Conservation (phyloP, 805 yeast species). For the Ogataea parapolymorpha region DNA sequence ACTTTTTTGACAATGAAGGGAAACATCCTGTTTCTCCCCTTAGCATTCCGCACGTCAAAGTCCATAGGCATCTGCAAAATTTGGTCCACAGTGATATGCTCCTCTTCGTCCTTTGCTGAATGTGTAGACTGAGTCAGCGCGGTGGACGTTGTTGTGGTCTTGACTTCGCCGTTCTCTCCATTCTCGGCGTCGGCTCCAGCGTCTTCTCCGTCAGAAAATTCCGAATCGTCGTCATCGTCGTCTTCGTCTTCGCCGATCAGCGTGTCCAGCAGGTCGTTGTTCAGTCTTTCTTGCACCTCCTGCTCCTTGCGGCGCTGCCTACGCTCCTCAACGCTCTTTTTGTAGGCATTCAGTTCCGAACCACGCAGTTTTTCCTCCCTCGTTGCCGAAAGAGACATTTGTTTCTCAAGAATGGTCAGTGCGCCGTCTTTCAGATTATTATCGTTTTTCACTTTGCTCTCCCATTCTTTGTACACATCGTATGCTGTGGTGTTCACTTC, state of each 20-base stretch:
- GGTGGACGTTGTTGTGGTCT: conserved; percentile 15
- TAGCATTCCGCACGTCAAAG: conserved; percentile 49
- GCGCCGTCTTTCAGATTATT: conserved; percentile 54
- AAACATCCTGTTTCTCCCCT: conserved; percentile 63
- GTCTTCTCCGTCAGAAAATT: conserved; percentile 15
- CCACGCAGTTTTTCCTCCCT: conserved; percentile 51
- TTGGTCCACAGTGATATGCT: conserved; percentile 33
- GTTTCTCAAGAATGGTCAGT: conserved; percentile 50
- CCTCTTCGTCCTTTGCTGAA: conserved; percentile 20
- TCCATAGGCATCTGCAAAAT: conserved; percentile 48
- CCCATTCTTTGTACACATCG: conserved; percentile 55
- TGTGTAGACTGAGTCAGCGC: conserved; percentile 15
- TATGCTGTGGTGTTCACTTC: conserved; percentile 45
- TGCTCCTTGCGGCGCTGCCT: conserved; percentile 39
- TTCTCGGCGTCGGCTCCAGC: conserved; percentile 18
- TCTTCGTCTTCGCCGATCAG: conserved; percentile 33
- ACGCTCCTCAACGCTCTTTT: conserved; percentile 42
- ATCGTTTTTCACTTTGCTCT: conserved; percentile 35
- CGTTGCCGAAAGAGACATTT: conserved; percentile 33
- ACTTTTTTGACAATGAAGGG: conserved; percentile 62
- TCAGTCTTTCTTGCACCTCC: conserved; percentile 31
- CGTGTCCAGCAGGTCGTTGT: conserved; percentile 29
- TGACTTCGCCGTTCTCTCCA: conserved; percentile 29
- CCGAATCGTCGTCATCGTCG: conserved; percentile 23
- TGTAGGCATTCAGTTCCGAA: conserved; percentile 48